These are phyloP conservation scores for Botrytis pseudocinerea DNA, from an alignment of 2,329 filamentous ascomycete genomes.

Conservation along the genomic window DNA sequence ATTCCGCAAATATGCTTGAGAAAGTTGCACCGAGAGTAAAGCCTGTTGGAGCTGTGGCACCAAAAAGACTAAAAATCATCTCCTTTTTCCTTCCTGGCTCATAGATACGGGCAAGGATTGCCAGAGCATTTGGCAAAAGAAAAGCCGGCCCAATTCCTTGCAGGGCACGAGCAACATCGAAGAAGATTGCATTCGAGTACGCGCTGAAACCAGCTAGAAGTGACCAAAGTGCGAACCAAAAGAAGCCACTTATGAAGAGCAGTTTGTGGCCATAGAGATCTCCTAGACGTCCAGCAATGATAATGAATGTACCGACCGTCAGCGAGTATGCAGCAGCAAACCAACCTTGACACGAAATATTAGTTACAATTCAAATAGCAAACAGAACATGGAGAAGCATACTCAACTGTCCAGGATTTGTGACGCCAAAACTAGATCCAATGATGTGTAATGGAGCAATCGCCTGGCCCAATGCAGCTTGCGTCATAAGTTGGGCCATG, in stretches of 20 bases:
- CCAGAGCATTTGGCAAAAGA: constrained; percentile 55
- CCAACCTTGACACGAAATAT: constrained; percentile 46
- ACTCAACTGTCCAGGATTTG: constrained; percentile 45
- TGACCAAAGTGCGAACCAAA: constrained; percentile 36
- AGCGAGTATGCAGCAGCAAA: constrained; percentile 59
- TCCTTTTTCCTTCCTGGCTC: constrained; percentile 49
- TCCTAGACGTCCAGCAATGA: constrained; percentile 53
- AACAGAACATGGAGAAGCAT: background rate
- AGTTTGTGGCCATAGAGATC: constrained; percentile 54
- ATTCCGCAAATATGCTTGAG: constrained; percentile 44
- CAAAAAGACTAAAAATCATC: constrained; percentile 49
- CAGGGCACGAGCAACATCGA: constrained; percentile 54
- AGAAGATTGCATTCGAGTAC: constrained; percentile 39
- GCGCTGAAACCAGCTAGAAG: constrained; percentile 38
- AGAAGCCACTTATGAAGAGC: constrained; percentile 50
- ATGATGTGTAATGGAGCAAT: constrained; percentile 53
- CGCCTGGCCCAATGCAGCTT: constrained; percentile 50
- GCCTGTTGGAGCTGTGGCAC: constrained; percentile 49
- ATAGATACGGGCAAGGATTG: constrained; percentile 50
- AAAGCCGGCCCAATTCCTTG: constrained; percentile 56
- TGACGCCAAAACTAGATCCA: constrained; percentile 49
- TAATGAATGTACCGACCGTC: constrained; percentile 55
- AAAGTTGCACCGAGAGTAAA: constrained; percentile 47
- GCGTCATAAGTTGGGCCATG: constrained; percentile 50
- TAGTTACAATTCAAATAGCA: background rate